These are phyloP conservation scores for Tulasnella sp. DNA, from an alignment of 768 basidiomycete genomes.

Conservation along the genomic window DNA sequence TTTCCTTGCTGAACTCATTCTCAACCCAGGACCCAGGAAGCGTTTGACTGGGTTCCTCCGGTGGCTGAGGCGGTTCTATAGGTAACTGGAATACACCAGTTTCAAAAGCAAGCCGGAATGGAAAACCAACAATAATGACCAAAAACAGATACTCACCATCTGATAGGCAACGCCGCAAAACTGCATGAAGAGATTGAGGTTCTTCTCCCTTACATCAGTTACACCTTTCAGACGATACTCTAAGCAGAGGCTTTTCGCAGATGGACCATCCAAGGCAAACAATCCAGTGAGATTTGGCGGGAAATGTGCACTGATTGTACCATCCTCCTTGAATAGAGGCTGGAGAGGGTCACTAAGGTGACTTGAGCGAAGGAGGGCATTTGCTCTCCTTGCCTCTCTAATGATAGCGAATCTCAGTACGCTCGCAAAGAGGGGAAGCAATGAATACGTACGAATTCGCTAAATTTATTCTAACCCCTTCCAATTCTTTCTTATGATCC, in stretches of 20 bases:
- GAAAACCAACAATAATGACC: background rate
- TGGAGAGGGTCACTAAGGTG: slow-evolving; percentile 32
- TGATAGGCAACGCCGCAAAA: slow-evolving; percentile 46
- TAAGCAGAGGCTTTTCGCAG: slow-evolving; percentile 23
- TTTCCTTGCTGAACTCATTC: too few relatives aligned
- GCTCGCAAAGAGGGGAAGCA: background rate
- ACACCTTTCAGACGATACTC: slow-evolving; percentile 28
- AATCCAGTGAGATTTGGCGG: slow-evolving; percentile 40
- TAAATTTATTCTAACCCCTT: slow-evolving; percentile 34
- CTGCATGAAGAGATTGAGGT: slow-evolving; percentile 44
- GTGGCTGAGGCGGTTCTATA: too few relatives aligned
- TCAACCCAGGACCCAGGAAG: too few relatives aligned
- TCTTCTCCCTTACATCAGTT: slow-evolving; percentile 33
- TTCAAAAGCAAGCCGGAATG: too few relatives aligned
- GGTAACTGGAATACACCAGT: too few relatives aligned
- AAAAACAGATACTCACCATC: slow-evolving; percentile 31
- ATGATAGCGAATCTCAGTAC: background rate
- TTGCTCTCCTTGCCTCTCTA: slow-evolving; percentile 47
- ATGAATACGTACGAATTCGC: slow-evolving; percentile 43
- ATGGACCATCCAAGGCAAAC: slow-evolving; percentile 39
- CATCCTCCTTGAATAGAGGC: slow-evolving; percentile 37
- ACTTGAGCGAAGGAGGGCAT: slow-evolving; percentile 35
- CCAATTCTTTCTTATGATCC: slow-evolving; percentile 34
- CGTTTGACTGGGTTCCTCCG: too few relatives aligned
- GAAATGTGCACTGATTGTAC: slow-evolving; percentile 35